Conservation (phyloP, 352 stramenopile genomes). For the Pythium coloratum region DNA sequence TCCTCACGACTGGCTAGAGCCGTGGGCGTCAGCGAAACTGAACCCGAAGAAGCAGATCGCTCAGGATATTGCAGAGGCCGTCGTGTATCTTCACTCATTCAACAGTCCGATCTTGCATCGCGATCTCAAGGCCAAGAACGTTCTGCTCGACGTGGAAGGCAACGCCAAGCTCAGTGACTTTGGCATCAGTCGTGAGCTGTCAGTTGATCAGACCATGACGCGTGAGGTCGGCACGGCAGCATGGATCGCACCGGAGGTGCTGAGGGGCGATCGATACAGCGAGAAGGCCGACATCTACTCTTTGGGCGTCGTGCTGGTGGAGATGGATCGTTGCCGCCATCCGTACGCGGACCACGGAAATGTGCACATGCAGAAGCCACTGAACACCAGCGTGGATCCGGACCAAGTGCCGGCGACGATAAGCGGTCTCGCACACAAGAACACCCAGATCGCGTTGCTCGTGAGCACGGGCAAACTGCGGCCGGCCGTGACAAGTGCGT, state of each 20-base stretch:
- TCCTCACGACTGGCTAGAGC: background rate
- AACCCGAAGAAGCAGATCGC: constrained; percentile 9
- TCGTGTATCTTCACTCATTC: constrained; percentile 27
- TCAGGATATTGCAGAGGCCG: constrained; percentile 15
- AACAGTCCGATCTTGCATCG: constrained; percentile 17
- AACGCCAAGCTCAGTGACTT: constrained; percentile 21
- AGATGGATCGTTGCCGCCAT: constrained; percentile 24
- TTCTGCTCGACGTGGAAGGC: constrained; percentile 12
- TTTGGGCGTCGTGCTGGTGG: constrained; percentile 27
- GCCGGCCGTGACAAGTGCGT: constrained; percentile 12
- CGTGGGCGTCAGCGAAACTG: background rate
- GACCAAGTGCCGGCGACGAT: background rate
- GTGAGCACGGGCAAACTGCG: constrained; percentile 22
- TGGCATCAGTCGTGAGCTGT: constrained; percentile 10
- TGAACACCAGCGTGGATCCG: background rate
- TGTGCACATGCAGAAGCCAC: background rate
- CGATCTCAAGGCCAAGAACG: constrained; percentile 21
- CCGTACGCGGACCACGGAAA: constrained; percentile 2
- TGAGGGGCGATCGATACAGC: constrained; percentile 28
- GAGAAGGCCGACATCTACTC: constrained; percentile 35
- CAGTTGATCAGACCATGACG: constrained; percentile 25
- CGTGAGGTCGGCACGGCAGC: constrained; percentile 24
- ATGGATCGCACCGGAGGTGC: constrained; percentile 30
- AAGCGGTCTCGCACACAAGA: constrained; percentile 4
- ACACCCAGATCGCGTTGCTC: constrained; percentile 26